Evolutionary conservation across 176 grass and related monocot genomes (phyloP).

Genomic region (Melocanna baccifera): DNA sequence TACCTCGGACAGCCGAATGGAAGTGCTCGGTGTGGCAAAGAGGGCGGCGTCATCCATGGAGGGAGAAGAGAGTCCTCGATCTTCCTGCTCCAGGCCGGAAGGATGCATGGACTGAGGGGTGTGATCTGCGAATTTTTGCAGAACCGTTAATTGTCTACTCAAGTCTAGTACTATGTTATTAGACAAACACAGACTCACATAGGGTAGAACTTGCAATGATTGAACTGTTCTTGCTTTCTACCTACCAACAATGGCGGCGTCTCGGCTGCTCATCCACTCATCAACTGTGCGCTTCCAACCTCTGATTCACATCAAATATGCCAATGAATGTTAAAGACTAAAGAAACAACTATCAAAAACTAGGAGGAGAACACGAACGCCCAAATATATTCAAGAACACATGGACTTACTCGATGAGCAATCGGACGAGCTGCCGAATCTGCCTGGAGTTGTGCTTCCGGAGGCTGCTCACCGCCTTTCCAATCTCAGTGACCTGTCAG

Average conservation of each 20-base stretch:
- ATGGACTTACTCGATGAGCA: slow-evolving; percentile 60
- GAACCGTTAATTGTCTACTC: background rate
- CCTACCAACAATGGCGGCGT: slow-evolving; percentile 58
- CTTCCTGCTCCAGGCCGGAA: slow-evolving; percentile 51
- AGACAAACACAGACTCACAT: background rate
- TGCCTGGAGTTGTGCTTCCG: slow-evolving; percentile 63
- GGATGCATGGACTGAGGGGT: slow-evolving; percentile 60
- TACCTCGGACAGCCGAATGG: slow-evolving; percentile 66
- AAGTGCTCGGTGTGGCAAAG: slow-evolving; percentile 50
- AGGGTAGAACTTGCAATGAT: background rate
- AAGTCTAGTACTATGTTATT: background rate
- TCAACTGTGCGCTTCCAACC: slow-evolving; percentile 75
- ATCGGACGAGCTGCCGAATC: slow-evolving; percentile 64
- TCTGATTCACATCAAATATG: slow-evolving; percentile 36
- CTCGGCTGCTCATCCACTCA: slow-evolving; percentile 54
- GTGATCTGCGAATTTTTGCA: slow-evolving; percentile 40
- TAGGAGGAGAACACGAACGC: background rate
- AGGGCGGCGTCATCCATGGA: slow-evolving; percentile 53
- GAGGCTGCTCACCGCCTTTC: slow-evolving; percentile 48
- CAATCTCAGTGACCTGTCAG: slow-evolving; percentile 60
- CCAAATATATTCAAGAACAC: background rate
- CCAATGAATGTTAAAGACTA: background rate
- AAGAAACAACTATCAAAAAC: background rate
- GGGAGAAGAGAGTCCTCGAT: slow-evolving; percentile 40
- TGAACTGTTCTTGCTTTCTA: slow-evolving; percentile 8